Evolutionary conservation across 2,329 filamentous ascomycete species (phyloP).

Genomic region (Trichoderma sp.): DNA sequence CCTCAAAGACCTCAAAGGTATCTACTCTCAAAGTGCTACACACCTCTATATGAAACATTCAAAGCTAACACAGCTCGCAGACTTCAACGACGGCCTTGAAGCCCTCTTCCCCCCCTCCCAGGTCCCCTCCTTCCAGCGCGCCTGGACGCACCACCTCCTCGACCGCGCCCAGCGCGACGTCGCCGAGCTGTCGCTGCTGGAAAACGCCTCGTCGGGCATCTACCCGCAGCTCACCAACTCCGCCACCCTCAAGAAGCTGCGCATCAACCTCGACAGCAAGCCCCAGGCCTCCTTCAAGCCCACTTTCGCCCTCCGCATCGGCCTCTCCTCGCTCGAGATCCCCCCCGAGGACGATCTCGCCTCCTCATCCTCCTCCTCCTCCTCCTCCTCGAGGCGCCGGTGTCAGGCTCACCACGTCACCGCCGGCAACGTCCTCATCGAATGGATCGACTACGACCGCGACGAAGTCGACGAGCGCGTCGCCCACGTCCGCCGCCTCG

Average conservation of each 20-base stretch:
- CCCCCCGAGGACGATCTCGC: background rate
- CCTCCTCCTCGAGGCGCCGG: slow-evolving; percentile 27
- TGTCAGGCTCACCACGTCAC: slow-evolving; percentile 42
- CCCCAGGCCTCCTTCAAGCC: slow-evolving; percentile 47
- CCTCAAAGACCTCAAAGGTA: slow-evolving; percentile 47
- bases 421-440: slow-evolving; percentile 45
- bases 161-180: slow-evolving; percentile 49
- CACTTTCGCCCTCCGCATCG: slow-evolving; percentile 48
- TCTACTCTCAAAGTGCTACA: background rate
- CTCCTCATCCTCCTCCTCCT: background rate
- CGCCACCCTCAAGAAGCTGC: slow-evolving; percentile 49
- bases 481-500: slow-evolving; percentile 48
- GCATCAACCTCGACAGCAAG: slow-evolving; percentile 50
- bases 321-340: slow-evolving; percentile 38
- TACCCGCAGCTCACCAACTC: slow-evolving; percentile 49
- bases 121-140: slow-evolving; percentile 47
- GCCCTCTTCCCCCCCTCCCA: slow-evolving; percentile 49
- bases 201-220: slow-evolving; percentile 45
- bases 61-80: slow-evolving; percentile 31
- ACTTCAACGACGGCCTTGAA: slow-evolving; percentile 53
- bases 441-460: slow-evolving; percentile 51
- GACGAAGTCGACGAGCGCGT: slow-evolving; percentile 47
- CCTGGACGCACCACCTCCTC: slow-evolving; percentile 53
- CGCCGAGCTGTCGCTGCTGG: slow-evolving; percentile 46
- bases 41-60: background rate